These are phyloP conservation scores for Silybum marianum DNA, from an alignment of 129 eudicot species.

Conservation along the genomic window DNA sequence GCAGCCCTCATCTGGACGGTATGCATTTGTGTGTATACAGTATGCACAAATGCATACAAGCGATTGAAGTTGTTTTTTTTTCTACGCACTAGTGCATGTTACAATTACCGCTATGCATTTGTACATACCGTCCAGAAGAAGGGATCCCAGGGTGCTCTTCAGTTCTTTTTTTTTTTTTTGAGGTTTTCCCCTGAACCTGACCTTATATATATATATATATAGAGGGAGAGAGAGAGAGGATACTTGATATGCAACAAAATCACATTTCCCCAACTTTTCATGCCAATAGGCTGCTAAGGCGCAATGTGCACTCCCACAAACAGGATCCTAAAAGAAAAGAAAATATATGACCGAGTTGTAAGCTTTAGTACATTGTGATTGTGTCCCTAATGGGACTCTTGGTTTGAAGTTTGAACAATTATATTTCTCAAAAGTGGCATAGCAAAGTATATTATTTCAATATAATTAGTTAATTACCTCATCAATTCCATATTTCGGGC, in stretches of 20 bases:
- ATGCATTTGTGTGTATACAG: too few relatives aligned
- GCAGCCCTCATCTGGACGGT: too few relatives aligned
- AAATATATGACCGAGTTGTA: background rate
- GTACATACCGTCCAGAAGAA: too few relatives aligned
- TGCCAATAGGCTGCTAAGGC: conserved; percentile 80
- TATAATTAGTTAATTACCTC: conserved; percentile 60
- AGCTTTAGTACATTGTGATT: background rate
- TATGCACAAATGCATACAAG: too few relatives aligned
- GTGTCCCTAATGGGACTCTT: too few relatives aligned
- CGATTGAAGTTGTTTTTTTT: too few relatives aligned
- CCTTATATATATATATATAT: background rate
- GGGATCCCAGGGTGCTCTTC: too few relatives aligned
- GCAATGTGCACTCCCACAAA: conserved; percentile 87
- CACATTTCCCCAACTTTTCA: conserved; percentile 68
- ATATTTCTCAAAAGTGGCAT: background rate
- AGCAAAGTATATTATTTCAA: background rate
- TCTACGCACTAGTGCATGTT: too few relatives aligned
- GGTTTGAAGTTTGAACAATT: too few relatives aligned
- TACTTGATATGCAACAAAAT: conserved; percentile 74
- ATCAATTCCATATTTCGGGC: conserved; percentile 70
- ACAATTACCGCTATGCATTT: too few relatives aligned
- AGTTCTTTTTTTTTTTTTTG: too few relatives aligned
- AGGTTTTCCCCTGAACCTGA: too few relatives aligned
- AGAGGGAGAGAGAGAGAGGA: conserved; percentile 11
- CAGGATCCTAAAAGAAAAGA: conserved; percentile 65